A percentile compares a stretch with the other conserved stretches of the same genome.
These are phyloP conservation scores for Spinellus fusiger DNA, from an alignment of 192 early-diverging fungal species.

Conservation along the genomic window DNA sequence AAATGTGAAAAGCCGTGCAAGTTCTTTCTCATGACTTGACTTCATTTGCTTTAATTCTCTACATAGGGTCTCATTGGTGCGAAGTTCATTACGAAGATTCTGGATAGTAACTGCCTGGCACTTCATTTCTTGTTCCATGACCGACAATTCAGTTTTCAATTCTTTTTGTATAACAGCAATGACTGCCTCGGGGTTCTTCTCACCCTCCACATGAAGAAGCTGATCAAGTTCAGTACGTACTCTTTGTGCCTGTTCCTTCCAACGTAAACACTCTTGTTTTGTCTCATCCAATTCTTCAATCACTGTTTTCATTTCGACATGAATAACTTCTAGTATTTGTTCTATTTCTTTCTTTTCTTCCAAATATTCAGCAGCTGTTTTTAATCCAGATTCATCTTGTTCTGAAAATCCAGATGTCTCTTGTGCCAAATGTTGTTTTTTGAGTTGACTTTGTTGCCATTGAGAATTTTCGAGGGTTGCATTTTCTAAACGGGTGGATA, in stretches of 20 bases:
- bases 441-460: background rate
- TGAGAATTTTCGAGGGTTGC: background rate
- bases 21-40: background rate
- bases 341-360: conserved; percentile 8
- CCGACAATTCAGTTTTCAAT: background rate
- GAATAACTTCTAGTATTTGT: conserved; percentile 6
- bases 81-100: background rate
- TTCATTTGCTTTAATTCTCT: conserved; percentile 4
- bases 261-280: background rate
- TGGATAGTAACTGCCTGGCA: background rate
- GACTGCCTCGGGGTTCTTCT: background rate
- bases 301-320: conserved; percentile 9
- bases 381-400: background rate
- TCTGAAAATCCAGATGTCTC: background rate
- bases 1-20: background rate
- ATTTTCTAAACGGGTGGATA: background rate
- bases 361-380: background rate
- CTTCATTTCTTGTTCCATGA: background rate
- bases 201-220: background rate
- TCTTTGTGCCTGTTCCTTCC: background rate
- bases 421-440: background rate
- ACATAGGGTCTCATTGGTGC: background rate
- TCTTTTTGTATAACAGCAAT: conserved; percentile 1
- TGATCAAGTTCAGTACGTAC: background rate
- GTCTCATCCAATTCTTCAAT: conserved; percentile 6